Base-by-base conservation (phyloP, 1,284 basidiomycete species). In the Somion occarium region DNA sequence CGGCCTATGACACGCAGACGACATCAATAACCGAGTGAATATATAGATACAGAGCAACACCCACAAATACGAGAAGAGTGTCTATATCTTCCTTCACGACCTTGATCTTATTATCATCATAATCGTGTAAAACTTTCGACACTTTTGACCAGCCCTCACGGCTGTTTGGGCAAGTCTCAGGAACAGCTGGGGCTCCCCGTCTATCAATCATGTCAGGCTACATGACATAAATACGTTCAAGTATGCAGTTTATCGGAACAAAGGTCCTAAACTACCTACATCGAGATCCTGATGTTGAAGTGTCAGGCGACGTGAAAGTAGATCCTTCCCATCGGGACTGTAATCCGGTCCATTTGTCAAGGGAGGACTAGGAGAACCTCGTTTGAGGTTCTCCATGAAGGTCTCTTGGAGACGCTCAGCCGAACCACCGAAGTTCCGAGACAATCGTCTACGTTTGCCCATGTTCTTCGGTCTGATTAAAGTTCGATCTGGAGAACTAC, bases 1-100 rank as follows among this genome's bases (percentile, higher is more conserved):
- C 61, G 1, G 61, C 61, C 61, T 63, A 27, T 34, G 9, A 46
- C 27, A 20, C n/a, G 3, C 18, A 25, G 12, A n/a, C 11, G 13
- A 37, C 37, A 24, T 11, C 3, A 3, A 20, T 20, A 22, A 9
- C 15, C 18, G 19, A 19, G 26, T 18, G 27, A 30, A 34, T 19
- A 15, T 38, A 22, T 13, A 43, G 22, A 23, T 30, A 47, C 38
- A 26, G 30, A 42, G 12, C 13, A 34, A 19, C 18, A 49, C 51
- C 38, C 23, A 53, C 51, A 20, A 53, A 53, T 7, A 53, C 51
- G 3, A 53, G 47, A 11, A 53, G 25, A 3, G 51, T 53, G 30
- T 53, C 47, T 24, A 53, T 53, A 49, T 53, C 51, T 20, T 53
- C 51, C 30, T 53, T 48, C n/a, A 34, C 38, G 37, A 48, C 34